Evolutionary conservation across 2,329 filamentous ascomycete genomes (phyloP).

Genomic region (Phaeosphaeria sp.): DNA sequence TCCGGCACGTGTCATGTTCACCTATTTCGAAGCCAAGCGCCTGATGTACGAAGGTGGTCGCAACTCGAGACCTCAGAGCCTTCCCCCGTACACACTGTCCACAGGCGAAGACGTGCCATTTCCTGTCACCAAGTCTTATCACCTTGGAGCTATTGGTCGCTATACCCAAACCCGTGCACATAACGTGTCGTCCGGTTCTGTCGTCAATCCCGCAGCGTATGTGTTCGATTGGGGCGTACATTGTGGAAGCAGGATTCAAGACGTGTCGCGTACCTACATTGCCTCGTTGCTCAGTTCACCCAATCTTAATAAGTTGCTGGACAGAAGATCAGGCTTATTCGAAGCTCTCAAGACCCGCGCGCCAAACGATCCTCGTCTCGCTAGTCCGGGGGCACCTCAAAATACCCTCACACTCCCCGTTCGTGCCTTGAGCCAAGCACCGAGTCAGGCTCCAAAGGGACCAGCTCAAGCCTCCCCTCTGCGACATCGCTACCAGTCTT

Average conservation of each 20-base stretch:
- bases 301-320: background rate
- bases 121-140: slow-evolving; percentile 16
- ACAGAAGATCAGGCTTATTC: background rate
- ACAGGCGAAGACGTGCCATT: slow-evolving; percentile 14
- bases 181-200: background rate
- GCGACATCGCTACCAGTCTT: background rate
- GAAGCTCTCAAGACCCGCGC: background rate
- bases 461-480: background rate
- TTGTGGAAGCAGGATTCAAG: background rate
- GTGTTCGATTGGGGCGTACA: background rate
- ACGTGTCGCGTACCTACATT: background rate
- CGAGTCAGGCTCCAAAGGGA: background rate
- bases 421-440: background rate
- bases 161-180: slow-evolving; percentile 4
- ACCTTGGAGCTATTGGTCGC: slow-evolving; percentile 19
- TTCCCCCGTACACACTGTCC: slow-evolving; percentile 8
- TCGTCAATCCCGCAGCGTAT: background rate
- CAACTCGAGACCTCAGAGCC: background rate
- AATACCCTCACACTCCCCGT: background rate
- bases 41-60: background rate
- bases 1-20: slow-evolving; percentile 18
- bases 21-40: slow-evolving; percentile 7
- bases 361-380: background rate
- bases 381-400: background rate
- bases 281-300: background rate